Evolutionary conservation across 2,329 filamentous ascomycete species (phyloP).

Genomic region (Ophiostoma montium): DNA sequence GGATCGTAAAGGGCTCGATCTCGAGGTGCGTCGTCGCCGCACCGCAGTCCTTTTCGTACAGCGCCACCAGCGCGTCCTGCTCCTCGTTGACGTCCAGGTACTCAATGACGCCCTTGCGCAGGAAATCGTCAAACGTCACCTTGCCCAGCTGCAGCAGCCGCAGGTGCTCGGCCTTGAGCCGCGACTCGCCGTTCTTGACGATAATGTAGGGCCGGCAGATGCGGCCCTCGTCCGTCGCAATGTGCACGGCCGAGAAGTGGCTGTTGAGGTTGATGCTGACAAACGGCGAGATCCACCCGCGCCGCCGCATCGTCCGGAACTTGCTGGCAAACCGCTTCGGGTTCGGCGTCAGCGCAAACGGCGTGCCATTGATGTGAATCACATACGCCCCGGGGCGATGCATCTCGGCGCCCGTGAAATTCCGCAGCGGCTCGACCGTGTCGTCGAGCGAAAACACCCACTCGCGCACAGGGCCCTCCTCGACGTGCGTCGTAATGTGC

Average conservation of each 20-base stretch:
- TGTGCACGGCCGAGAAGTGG: conserved; percentile 81
- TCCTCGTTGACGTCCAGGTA: conserved; percentile 98
- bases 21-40: conserved; percentile 83
- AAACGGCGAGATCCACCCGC: conserved; percentile 87
- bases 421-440: conserved; percentile 62
- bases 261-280: conserved; percentile 94
- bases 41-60: conserved; percentile 75
- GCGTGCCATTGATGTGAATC: conserved; percentile 91
- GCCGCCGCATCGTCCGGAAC: conserved; percentile 76
- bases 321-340: conserved; percentile 75
- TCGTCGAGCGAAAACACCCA: conserved; percentile 78
- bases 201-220: conserved; percentile 95
- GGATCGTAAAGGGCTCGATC: conserved; percentile 93
- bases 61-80: conserved; percentile 85
- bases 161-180: conserved; percentile 65
- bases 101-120: conserved; percentile 80
- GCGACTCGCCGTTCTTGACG: conserved; percentile 75
- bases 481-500: conserved; percentile 93
- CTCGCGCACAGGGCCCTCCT: conserved; percentile 77
- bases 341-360: conserved; percentile 70
- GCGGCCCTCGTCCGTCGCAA: conserved; percentile 91
- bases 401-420: conserved; percentile 64
- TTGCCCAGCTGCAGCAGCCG: conserved; percentile 69
- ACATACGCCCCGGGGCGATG: conserved; percentile 74
- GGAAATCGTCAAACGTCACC: conserved; percentile 85